A percentile compares a stretch with the other conserved stretches of the same genome.
These are phyloP conservation scores for Bipolaris gigantea DNA, from an alignment of 2,329 filamentous ascomycete species.

Conservation along the genomic window DNA sequence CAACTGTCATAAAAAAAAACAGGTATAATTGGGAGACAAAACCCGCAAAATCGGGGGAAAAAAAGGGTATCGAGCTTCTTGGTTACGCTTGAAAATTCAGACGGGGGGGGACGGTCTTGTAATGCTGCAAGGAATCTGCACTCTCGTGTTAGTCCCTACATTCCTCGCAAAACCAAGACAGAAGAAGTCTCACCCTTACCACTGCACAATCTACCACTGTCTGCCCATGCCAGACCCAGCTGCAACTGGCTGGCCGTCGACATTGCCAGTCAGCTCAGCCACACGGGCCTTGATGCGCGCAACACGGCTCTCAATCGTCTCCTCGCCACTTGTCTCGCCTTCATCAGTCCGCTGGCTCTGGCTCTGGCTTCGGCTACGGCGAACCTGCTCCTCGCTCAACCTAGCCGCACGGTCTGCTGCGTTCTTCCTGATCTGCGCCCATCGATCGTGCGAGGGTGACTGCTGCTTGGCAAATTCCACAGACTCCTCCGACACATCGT, in stretches of 20 bases:
- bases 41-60: constrained; percentile 18
- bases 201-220: constrained; percentile 21
- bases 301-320: constrained; percentile 94
- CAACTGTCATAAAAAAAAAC: constrained; percentile 3
- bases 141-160: background rate
- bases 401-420: constrained; percentile 78
- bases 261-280: constrained; percentile 77
- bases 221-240: constrained; percentile 13
- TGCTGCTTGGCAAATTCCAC: constrained; percentile 45
- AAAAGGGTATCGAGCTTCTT: constrained; percentile 39
- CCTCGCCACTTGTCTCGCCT: constrained; percentile 91
- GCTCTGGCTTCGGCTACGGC: constrained; percentile 58
- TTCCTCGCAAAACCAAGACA: background rate
- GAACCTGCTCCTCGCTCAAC: constrained; percentile 65
- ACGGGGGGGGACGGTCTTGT: constrained; percentile 20
- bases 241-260: constrained; percentile 30
- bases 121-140: constrained; percentile 12
- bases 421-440: constrained; percentile 95
- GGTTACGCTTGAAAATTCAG: constrained; percentile 26
- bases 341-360: constrained; percentile 68
- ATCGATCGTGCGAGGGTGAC: constrained; percentile 67
- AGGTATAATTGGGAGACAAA: background rate
- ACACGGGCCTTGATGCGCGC: constrained; percentile 97
- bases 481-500: constrained; percentile 48
- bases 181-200: constrained; percentile 9